Base-by-base conservation (phyloP, 1,284 basidiomycete genomes). In the Jaminaea rosea region DNA sequence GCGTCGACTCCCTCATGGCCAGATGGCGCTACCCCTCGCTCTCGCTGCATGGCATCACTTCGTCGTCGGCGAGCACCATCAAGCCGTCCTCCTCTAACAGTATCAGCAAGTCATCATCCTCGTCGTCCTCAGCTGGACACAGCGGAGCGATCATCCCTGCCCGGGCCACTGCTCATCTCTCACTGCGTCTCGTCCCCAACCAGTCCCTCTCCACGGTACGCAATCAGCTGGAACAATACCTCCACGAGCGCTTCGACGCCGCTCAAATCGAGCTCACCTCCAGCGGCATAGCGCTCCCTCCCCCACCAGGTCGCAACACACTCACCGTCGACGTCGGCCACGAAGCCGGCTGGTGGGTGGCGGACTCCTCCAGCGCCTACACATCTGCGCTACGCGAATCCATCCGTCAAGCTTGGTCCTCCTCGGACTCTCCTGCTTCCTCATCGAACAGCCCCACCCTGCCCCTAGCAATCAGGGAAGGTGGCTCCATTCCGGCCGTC, bases 291-390 rank as follows among this genome's bases (percentile, higher is more conserved):
- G 45, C 56, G 1, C n/a, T n/a, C n/a, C n/a, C n/a, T n/a, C n/a
- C n/a, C n/a, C n/a, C n/a, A n/a, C n/a, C n/a, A n/a, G n/a, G n/a
- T n/a, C 11, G 41, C 26, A 67, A 46, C 50, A 19, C 10, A 13
- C n/a, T 46, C 23, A 24, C 29, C 19, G 79, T 92, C 46, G 79
- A 77, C 26, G 83, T 96, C 46, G 84, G 87, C 44, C 87, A 90
- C 59, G 84, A 82, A 1, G 91, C 90, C 0, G 86, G 91, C 66
- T 98, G 92, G 91, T 98, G 93, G 93, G 79, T 96, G 1, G 90
- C 91, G 0, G 82, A 86, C 45, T 79, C 90, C 26, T 81, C 88
- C 47, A 84, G 84, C 55, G 79, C 80, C 2, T 93, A 87, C 82
- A 90, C 91, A 78, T 80, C 82, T 60, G 84, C 86, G 0, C 79